Evolutionary conservation across 2,329 filamentous ascomycete species (phyloP).

Genomic region (Sporothrix pallida): DNA sequence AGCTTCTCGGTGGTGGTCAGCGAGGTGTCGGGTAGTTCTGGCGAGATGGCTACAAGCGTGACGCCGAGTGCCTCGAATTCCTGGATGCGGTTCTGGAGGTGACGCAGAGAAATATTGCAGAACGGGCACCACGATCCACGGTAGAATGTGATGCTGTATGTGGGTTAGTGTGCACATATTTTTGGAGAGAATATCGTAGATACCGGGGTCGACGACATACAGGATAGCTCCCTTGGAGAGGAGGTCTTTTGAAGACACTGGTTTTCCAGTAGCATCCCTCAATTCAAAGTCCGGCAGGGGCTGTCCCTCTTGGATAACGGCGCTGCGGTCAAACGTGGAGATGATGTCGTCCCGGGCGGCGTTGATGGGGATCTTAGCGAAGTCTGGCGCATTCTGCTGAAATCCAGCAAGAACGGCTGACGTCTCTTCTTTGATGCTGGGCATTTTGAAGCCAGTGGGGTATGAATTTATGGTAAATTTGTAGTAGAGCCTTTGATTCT

Average conservation of each 20-base stretch:
- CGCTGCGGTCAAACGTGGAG: constrained; percentile 40
- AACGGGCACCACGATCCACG: constrained; percentile 55
- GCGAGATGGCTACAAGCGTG: constrained; percentile 51
- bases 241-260: constrained; percentile 44
- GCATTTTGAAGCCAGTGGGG: background rate
- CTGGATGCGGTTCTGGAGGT: constrained; percentile 46
- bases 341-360: constrained; percentile 2
- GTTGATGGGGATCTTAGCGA: constrained; percentile 12
- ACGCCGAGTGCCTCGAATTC: constrained; percentile 48
- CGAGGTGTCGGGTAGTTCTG: constrained; percentile 49
- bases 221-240: constrained; percentile 46
- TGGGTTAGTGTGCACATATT: background rate
- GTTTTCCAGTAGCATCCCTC: constrained; percentile 45
- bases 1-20: constrained; percentile 50
- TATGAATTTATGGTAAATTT: no score
- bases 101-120: constrained; percentile 50
- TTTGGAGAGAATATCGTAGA: background rate
- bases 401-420: constrained; percentile 10
- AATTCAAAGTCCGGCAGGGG: constrained; percentile 47
- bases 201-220: background rate
- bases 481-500: no score
- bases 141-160: constrained; percentile 50
- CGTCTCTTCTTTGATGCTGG: constrained; percentile 15
- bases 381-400: constrained; percentile 28
- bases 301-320: constrained; percentile 45